phyloP scores from a whole-genome alignment of 305 asterid species.

The Euphrasia arctica region DNA sequence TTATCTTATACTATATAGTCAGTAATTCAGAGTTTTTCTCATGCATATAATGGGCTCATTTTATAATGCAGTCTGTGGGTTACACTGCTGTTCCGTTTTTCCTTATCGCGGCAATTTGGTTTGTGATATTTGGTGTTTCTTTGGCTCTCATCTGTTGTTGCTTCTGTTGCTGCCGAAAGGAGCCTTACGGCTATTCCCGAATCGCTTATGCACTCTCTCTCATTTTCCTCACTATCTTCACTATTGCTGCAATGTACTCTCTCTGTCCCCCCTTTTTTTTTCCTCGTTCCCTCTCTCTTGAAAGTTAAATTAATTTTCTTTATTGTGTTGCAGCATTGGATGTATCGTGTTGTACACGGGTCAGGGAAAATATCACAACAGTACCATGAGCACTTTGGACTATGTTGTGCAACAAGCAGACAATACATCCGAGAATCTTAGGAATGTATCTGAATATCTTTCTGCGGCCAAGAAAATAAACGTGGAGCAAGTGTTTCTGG shows the following conservation, averaged over 20 bases:
- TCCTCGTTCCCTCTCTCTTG: constrained; percentile 20
- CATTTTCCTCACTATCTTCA: constrained; percentile 66
- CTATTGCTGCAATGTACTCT: constrained; percentile 67
- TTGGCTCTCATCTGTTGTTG: constrained; percentile 47
- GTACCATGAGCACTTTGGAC: constrained; percentile 50
- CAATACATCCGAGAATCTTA: constrained; percentile 52
- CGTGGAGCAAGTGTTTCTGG: constrained; percentile 63
- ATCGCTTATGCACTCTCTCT: constrained; percentile 82
- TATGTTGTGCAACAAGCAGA: constrained; percentile 64
- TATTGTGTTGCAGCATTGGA: constrained; percentile 57
- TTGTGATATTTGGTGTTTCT: constrained; percentile 59
- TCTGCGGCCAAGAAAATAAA: constrained; percentile 72
- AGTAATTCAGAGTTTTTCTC: not conserved
- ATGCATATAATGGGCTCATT: constrained; percentile 7
- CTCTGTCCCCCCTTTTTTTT: constrained; percentile 45
- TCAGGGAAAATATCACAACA: constrained; percentile 64
- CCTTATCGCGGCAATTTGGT: constrained; percentile 62
- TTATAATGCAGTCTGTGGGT: constrained; percentile 53
- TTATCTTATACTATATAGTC: not conserved
- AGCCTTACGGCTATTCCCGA: constrained; percentile 80
- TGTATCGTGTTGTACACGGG: constrained; percentile 70
- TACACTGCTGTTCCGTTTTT: constrained; percentile 80
- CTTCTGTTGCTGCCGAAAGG: constrained; percentile 74
- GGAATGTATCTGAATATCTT: constrained; percentile 69
- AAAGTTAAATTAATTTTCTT: constrained; percentile 16